Percentiles rank a stretch among this genome's conserved stretches.
phyloP scores from a whole-genome alignment of 805 yeast genomes.

The Lipomyces yamadae region DNA sequence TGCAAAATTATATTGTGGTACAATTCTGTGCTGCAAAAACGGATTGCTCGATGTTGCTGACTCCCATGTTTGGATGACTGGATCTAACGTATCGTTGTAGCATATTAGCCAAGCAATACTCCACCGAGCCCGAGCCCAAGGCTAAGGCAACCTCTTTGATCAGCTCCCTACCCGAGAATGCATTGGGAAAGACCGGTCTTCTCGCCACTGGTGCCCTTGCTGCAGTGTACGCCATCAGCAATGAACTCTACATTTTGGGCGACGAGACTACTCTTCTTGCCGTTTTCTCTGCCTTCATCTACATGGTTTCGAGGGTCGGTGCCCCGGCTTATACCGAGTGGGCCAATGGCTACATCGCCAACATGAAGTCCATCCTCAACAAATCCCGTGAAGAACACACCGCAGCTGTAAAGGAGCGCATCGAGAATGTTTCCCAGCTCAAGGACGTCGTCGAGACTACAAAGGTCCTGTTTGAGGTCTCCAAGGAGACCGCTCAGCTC shows the following conservation, averaged over 20 bases:
- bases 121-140: slow-evolving; percentile 70
- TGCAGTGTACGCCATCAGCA: slow-evolving; percentile 89
- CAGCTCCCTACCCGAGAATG: slow-evolving; percentile 86
- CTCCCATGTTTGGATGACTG: not conserved
- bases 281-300: slow-evolving; percentile 78
- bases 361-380: slow-evolving; percentile 80
- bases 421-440: slow-evolving; percentile 82
- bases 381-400: slow-evolving; percentile 89
- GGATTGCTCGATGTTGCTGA: not conserved
- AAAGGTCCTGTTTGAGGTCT: slow-evolving; percentile 86
- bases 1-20: not conserved
- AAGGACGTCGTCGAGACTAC: slow-evolving; percentile 92
- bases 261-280: slow-evolving; percentile 88
- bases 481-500: slow-evolving; percentile 94
- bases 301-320: slow-evolving; percentile 77
- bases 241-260: slow-evolving; percentile 88
- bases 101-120: slow-evolving; percentile 35
- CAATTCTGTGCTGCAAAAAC: no score
- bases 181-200: slow-evolving; percentile 89
- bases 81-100: slow-evolving; percentile 12
- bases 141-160: slow-evolving; percentile 87
- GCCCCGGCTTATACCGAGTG: slow-evolving; percentile 95
- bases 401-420: slow-evolving; percentile 90
- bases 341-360: slow-evolving; percentile 84
- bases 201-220: slow-evolving; percentile 96